Evolutionary conservation across 2,329 filamentous ascomycete genomes (phyloP), one percentile per base, ranked within the genome.

Genomic region (Pleomassaria siparia): DNA sequence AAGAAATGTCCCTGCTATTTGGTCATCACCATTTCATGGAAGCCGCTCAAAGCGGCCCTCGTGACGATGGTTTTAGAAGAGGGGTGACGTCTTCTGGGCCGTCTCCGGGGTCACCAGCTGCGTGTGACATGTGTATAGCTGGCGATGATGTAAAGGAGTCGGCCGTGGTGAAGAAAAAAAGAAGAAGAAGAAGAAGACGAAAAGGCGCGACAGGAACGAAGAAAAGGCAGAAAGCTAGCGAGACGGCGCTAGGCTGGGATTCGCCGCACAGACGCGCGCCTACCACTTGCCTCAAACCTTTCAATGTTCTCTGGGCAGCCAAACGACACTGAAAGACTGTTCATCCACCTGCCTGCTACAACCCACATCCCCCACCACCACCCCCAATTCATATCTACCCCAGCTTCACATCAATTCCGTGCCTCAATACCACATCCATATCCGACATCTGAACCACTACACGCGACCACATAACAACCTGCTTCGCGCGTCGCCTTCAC

Each of bases 31-130:
- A 75, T 70, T 76, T 86, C 83, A 80, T 86, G 83, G 76, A 77
- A 76, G 77, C 78, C 75, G 69, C 75, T 66, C n/a, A 72, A 71
- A 69, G 74, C 73, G 78, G 75, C 82, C 81, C 83, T 89, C 86
- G 82, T 84, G 81, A 84, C 81, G 80, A 89, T 86, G 86, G 86
- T 89, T 89, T 89, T 89, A 86, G 77, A 86, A 83, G 81, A 81
- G 85, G 80, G 72, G 70, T 73, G 64, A 65, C 64, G 79, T 76
- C 64, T 74, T 89, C 86, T 89, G 75, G 86, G 87, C 86, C 81
- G 72, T 80, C 81, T 82, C 70, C 82, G 82, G 82, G 87, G 77
- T 86, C 82, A 79, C 77, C 83, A 86, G 81, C 77, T 78, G 80
- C 82, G 79, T 84, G 67, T 62, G 67, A 60, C 58, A 50, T 54